These are phyloP conservation scores for Acacia concinna DNA, from an alignment of 331 rosid species.

Conservation along the genomic window DNA sequence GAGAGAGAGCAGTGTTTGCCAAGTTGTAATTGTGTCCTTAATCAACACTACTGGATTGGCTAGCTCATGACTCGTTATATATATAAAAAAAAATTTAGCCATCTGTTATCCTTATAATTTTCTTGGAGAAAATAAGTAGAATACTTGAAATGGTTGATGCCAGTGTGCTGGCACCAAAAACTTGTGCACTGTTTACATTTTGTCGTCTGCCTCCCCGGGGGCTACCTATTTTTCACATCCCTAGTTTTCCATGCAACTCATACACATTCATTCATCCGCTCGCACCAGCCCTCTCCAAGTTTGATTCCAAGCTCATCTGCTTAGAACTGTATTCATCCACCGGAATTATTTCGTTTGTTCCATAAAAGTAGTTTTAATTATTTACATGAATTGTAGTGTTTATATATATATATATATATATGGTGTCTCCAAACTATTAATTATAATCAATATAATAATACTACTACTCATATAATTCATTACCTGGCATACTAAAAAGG, in stretches of 20 bases:
- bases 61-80: neutral
- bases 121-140: neutral
- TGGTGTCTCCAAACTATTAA: neutral
- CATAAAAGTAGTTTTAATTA: neutral
- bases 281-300: neutral
- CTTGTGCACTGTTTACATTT: neutral
- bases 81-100: neutral
- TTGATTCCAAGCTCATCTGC: neutral
- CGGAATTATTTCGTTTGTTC: neutral
- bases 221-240: neutral
- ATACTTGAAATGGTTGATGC: neutral
- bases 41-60: neutral
- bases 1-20: neutral
- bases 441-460: neutral
- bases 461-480: neutral
- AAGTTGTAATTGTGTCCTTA: neutral
- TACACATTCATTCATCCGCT: neutral
- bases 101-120: neutral
- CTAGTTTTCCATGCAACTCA: neutral
- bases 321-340: neutral
- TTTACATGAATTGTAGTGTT: too few relatives aligned
- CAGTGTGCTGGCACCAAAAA: neutral
- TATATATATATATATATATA: too few relatives aligned
- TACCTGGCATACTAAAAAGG: neutral
- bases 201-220: neutral